Evolutionary conservation across 139 green algal genomes (phyloP).

Genomic region (Picochlorum sp.): DNA sequence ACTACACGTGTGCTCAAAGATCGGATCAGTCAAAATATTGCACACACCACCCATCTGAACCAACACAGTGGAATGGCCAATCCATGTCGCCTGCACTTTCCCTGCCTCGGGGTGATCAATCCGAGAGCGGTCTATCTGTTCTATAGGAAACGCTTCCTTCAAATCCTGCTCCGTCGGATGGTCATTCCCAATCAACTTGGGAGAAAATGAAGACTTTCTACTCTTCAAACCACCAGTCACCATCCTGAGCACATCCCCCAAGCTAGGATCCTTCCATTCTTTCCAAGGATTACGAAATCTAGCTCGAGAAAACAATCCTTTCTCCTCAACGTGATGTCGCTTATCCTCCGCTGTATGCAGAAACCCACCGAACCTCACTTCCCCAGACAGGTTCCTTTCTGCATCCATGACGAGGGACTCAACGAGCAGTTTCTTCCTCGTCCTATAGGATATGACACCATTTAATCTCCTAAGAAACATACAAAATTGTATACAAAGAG

Average conservation of each 20-base stretch:
- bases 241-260: conserved; percentile 14
- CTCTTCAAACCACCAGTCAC: conserved; percentile 12
- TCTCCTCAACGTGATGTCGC: not conserved
- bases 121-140: conserved; percentile 7
- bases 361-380: no score
- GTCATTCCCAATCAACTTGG: conserved; percentile 11
- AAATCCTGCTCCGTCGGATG: conserved; percentile 14
- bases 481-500: no score
- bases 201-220: not conserved
- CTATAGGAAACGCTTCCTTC: conserved; percentile 15
- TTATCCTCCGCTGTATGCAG: not conserved
- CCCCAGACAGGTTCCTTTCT: no score
- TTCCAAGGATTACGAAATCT: conserved; percentile 34
- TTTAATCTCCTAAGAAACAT: no score
- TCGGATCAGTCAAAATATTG: conserved; percentile 66
- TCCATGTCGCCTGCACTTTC: conserved; percentile 45
- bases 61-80: conserved; percentile 61
- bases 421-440: no score
- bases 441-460: no score
- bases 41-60: conserved; percentile 52
- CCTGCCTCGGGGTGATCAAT: conserved; percentile 11
- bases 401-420: no score
- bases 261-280: conserved; percentile 21
- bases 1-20: conserved; percentile 50
- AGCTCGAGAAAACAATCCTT: conserved; percentile 1